Base-by-base conservation (phyloP, 257 asterid species). In the Nyctanthes arbortristis region DNA sequence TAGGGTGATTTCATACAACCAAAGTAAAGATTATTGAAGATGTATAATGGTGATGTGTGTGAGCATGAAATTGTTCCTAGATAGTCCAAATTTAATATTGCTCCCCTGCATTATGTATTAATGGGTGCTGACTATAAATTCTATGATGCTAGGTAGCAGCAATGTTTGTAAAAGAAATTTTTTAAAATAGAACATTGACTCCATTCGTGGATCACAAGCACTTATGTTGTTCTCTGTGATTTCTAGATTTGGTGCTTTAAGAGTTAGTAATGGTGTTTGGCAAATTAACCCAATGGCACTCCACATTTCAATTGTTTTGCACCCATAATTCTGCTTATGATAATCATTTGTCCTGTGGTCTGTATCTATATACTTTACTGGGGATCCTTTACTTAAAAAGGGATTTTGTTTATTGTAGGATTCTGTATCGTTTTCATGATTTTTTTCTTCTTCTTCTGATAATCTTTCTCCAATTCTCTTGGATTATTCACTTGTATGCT, bases 401-500 rank as follows among this genome's bases (percentile, higher is more conserved):
- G n/a, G n/a, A n/a, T n/a, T n/a, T n/a, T n/a, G n/a, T n/a, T n/a
- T n/a, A n/a, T n/a, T n/a, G n/a, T n/a, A n/a, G 24, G 33, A 14
- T 63, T 59, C 65, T 54, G 22, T 71, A 63, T 55, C 49, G 10
- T 43, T 49, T 32, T 13, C 30, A 7, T 52, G 59, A 8, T 52
- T 24, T 16, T 29, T 8, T 7, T 33, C 40, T 37, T 54, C 54
- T 10, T 59, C 54, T 72, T n/a, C n/a, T 61, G n/a, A 39, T n/a
- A 52, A 32, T 49, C 69, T 29, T n/a, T 30, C 33, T 49, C 14
- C 40, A 20, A n/a, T 16, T 31, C 27, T 75, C 36, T 1, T 18
- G 20, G 65, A 10, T 7, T 4, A 13, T 43, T 43, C 68, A 60
- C 70, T 55, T 59, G 24, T 54, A 69, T 58, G 29, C 61, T 35